Evolutionary conservation across 176 grass and related monocot species (phyloP), one percentile per base, ranked within the genome.

Genomic region (Paspalum vaginatum): DNA sequence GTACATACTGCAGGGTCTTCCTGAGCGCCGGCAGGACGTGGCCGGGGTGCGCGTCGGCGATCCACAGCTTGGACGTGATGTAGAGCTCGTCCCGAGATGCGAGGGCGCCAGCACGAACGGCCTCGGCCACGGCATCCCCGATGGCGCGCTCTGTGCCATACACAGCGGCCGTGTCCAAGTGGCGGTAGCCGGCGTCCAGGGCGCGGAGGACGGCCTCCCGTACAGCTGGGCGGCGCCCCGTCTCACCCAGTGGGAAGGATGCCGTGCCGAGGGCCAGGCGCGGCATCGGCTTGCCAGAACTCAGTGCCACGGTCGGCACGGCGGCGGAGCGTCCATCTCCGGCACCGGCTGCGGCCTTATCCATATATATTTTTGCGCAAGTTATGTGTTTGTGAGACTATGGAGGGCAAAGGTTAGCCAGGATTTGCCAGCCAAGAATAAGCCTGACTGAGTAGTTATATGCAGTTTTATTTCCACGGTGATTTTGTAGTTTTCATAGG

Each of bases 51-150:
- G 74, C 58, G 41, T 90, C 83, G 12, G 9, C 11, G 88, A 76
- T 46, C 83, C 83, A 90, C 16, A 86, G 65, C 83, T 90, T 86
- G 52, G 79, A 86, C 5, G 83, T 86, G 67, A 90, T 17, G 74
- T 74, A 90, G 13, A 90, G 5, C 4, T 90, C 68, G 32, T 79
- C 79, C 1, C 83, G 60, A 17, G 73, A 79, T 0, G 60, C 51
- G 21, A 90, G 2, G 0, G 40, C 9, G 6, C 83, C 74, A 1
- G 46, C 14, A 1, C 64, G 32, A 9, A 79, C 24, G 4, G 88
- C 88, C 4, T 66, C 41, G 0, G 73, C 42, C 11, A 60, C 40
- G 37, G 79, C 88, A 9, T 77, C 65, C 1, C 83, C 88, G 40
- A 89, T 1, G 14, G 59, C 17, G 1, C 9, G 1, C 59, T 90